These are phyloP conservation scores for Penicillium verrucosum DNA, from an alignment of 2,329 filamentous ascomycete genomes.

Conservation along the genomic window DNA sequence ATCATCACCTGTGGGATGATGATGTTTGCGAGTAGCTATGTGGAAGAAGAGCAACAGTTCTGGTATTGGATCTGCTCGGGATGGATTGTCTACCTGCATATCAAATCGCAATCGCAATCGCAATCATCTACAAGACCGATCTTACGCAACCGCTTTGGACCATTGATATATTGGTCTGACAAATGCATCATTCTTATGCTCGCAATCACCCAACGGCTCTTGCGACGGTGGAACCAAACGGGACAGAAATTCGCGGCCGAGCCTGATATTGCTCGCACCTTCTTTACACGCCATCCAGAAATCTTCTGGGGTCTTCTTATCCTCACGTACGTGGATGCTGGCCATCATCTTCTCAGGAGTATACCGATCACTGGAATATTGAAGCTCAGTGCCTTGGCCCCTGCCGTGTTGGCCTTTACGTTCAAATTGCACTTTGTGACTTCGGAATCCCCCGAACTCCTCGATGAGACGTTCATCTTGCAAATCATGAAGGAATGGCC, in stretches of 20 bases:
- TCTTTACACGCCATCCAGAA: conserved; percentile 61
- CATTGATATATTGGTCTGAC: conserved; percentile 4
- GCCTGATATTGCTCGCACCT: conserved; percentile 74
- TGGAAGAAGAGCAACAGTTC: conserved; percentile 97
- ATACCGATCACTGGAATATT: conserved; percentile 27
- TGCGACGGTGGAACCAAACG: conserved; percentile 89
- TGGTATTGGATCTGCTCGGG: conserved; percentile 81
- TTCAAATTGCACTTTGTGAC: conserved; percentile 91
- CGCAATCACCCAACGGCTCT: conserved; percentile 62
- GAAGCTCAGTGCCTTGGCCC: conserved; percentile 35
- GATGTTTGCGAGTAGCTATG: conserved; percentile 98
- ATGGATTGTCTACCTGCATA: conserved; percentile 49
- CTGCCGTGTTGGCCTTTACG: conserved; percentile 60
- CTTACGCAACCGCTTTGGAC: not conserved
- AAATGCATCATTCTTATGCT: conserved; percentile 44
- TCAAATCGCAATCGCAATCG: conserved; percentile 32
- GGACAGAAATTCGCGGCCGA: conserved; percentile 94
- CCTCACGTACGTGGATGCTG: conserved; percentile 64
- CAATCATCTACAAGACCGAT: not conserved
- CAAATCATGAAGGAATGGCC: conserved; percentile 37
- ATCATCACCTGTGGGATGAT: conserved; percentile 69
- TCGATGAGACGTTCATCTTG: conserved; percentile 43
- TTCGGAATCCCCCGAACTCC: conserved; percentile 81
- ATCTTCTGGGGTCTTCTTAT: conserved; percentile 73
- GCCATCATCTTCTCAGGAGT: conserved; percentile 41